Evolutionary conservation across 2,329 filamentous ascomycete species (phyloP).

Genomic region (Leptosphaerulina australis): DNA sequence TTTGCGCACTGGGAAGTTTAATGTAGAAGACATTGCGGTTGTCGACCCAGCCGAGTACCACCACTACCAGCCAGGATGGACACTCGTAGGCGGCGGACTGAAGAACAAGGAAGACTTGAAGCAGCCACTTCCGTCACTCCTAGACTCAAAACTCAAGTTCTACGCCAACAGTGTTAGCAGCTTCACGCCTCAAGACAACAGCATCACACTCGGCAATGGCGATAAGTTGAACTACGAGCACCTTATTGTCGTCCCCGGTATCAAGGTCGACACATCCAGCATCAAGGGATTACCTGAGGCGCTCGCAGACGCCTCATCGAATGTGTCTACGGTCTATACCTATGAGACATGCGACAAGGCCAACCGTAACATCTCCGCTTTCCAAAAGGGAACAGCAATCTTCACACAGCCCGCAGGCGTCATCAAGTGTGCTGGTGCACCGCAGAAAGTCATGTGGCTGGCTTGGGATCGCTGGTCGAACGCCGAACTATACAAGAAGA

Average conservation of each 20-base stretch:
- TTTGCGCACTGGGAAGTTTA: constrained; percentile 63
- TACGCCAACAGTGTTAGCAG: constrained; percentile 60
- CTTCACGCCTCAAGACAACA: constrained; percentile 63
- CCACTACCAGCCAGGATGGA: constrained; percentile 74
- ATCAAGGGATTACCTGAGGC: constrained; percentile 46
- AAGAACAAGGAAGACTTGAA: constrained; percentile 67
- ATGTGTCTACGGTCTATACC: constrained; percentile 48
- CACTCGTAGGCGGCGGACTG: constrained; percentile 69
- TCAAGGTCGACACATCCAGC: constrained; percentile 39
- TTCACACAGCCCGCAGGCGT: constrained; percentile 50
- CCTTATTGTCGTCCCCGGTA: constrained; percentile 64
- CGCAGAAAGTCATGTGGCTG: constrained; percentile 53
- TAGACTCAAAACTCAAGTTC: constrained; percentile 66
- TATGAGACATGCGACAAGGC: constrained; percentile 50
- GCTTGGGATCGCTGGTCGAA: constrained; percentile 48
- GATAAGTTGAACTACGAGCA: constrained; percentile 67
- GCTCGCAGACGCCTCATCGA: constrained; percentile 41
- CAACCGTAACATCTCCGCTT: constrained; percentile 36
- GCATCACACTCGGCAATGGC: constrained; percentile 61
- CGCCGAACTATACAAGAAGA: constrained; percentile 43
- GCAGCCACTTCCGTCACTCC: constrained; percentile 56
- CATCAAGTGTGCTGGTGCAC: constrained; percentile 50
- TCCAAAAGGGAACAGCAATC: constrained; percentile 45
- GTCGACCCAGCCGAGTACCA: constrained; percentile 68
- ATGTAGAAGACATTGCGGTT: constrained; percentile 66